Conservation (phyloP, 2,329 filamentous ascomycete genomes). For the Lojkania enalia region DNA sequence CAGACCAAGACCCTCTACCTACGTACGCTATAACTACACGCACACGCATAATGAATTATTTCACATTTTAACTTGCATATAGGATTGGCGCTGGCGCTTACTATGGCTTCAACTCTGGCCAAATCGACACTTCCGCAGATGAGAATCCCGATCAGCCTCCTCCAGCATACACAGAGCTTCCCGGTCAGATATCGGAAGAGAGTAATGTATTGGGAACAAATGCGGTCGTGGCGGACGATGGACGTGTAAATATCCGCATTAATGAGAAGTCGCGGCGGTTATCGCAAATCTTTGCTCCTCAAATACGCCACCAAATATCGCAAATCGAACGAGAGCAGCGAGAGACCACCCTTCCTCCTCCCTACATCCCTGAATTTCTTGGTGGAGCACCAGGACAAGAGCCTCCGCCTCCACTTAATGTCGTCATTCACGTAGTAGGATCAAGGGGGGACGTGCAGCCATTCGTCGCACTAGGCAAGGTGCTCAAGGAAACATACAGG, state of each 20-base stretch:
- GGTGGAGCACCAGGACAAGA: conserved; percentile 65
- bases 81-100: conserved; percentile 20
- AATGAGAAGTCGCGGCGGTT: conserved; percentile 42
- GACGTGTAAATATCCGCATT: conserved; percentile 48
- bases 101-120: conserved; percentile 17
- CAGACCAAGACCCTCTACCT: conserved; percentile 4
- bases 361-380: conserved; percentile 73
- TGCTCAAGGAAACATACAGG: conserved; percentile 53
- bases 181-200: conserved; percentile 45
- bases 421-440: conserved; percentile 55
- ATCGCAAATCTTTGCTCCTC: conserved; percentile 43
- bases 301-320: conserved; percentile 43
- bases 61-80: too few species aligned
- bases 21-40: too few species aligned
- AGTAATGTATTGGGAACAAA: conserved; percentile 49
- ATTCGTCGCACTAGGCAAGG: conserved; percentile 54
- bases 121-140: conserved; percentile 19
- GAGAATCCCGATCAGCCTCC: conserved; percentile 30
- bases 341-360: conserved; percentile 62
- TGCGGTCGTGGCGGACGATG: conserved; percentile 47
- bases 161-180: conserved; percentile 47
- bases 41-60: too few species aligned
- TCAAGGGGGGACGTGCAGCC: conserved; percentile 56
- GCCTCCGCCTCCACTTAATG: conserved; percentile 52
- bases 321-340: conserved; percentile 49